Percentiles rank a stretch among this genome's conserved stretches.
These are phyloP conservation scores for Clathrospora elynae DNA, from an alignment of 2,329 filamentous ascomycete genomes.

Conservation along the genomic window DNA sequence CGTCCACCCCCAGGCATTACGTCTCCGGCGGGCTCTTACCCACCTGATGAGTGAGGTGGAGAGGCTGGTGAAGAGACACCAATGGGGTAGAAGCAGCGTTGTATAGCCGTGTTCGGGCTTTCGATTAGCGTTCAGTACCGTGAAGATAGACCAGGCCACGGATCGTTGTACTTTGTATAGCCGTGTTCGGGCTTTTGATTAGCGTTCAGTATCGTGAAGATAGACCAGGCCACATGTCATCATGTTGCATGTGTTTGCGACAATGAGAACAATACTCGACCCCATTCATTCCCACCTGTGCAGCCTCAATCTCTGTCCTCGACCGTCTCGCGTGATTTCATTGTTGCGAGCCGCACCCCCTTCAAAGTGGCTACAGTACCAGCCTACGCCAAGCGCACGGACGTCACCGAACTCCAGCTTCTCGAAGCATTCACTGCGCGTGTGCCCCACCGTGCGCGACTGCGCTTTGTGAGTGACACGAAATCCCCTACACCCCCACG, in stretches of 20 bases:
- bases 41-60: too few relatives aligned
- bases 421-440: slow-evolving; percentile 20
- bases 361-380: not conserved
- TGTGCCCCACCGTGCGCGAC: slow-evolving; percentile 20
- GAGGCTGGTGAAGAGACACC: too few relatives aligned
- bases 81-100: too few relatives aligned
- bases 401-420: slow-evolving; percentile 10
- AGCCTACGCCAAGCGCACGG: slow-evolving; percentile 13
- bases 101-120: not conserved
- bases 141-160: slow-evolving; percentile 1
- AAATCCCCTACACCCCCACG: not conserved
- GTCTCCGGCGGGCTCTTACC: too few relatives aligned
- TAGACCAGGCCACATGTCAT: not conserved
- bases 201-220: not conserved
- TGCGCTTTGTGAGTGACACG: slow-evolving; percentile 13
- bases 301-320: not conserved
- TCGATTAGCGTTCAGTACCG: not conserved
- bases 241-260: slow-evolving; percentile 1
- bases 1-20: too few relatives aligned
- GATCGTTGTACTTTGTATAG: slow-evolving; percentile 2
- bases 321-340: not conserved
- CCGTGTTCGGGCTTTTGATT: not conserved
- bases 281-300: not conserved
- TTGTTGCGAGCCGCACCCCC: not conserved
- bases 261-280: not conserved